Evolutionary conservation across 202 grass and related monocot species (phyloP), one percentile per base, ranked within the genome.

Genomic region (Zoysia matrella): DNA sequence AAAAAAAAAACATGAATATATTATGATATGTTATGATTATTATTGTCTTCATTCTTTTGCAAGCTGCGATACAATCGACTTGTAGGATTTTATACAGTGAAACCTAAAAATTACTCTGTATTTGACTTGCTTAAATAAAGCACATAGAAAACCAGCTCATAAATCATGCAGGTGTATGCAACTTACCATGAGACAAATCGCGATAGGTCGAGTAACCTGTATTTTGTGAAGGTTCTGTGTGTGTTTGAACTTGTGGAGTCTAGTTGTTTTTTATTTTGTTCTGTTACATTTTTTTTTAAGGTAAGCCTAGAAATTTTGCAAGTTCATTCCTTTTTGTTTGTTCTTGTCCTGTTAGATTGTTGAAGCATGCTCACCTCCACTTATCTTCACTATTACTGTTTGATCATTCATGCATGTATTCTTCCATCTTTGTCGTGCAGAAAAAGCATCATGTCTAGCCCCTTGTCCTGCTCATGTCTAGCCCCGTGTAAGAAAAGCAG

Each of bases 41-140:
- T n/a, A 47, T 5, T 30, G 40, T 48, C 48, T 69, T 63, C 12
- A 14, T 55, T 84, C 74, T 65, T 39, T 44, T 39, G n/a, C 42
- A 67, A 47, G 62, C 14, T 45, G 64, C 16, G 58, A 80, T 57
- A 52, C 16, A 45, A 5, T 69, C 53, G 11, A 7, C n/a, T 80
- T 10, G 57, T 80, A 69, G 77, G 64, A 73, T 16, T 79, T 41
- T 9, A 16, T 57, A 16, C 8, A 16, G 64, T 47, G 55, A 30
- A 30, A 30, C 22, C 22, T 58, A n/a, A 64, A 47, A 49, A 53
- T 30, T 30, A 30, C 22, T 30, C 22, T 30, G 22, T 30, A 30
- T 30, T 30, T 30, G 22, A 30, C 22, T 30, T 30, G 22, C 22
- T 30, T 30, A 30, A 30, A 30, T 30, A 30, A 30, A 30, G 22